Evolutionary conservation across 2,329 filamentous ascomycete genomes (phyloP).

Genomic region (Paramyrothecium sp.): DNA sequence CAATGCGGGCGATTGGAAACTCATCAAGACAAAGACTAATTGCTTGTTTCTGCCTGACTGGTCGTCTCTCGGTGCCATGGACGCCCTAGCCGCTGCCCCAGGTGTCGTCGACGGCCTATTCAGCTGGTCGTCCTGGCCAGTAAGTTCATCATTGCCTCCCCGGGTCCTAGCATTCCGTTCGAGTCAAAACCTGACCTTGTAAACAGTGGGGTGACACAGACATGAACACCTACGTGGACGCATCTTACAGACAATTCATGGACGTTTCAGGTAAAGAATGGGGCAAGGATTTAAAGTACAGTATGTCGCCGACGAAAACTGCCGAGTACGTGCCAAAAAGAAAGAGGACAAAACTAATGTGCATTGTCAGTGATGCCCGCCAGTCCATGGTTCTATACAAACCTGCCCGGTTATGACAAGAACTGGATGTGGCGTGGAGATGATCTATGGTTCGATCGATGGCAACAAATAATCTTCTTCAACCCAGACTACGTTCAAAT

Average conservation of each 20-base stretch:
- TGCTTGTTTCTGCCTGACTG: conserved; percentile 4
- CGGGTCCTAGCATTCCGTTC: too few species aligned
- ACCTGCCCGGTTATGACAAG: neutral
- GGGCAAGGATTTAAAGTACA: neutral
- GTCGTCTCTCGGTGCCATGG: conserved; percentile 6
- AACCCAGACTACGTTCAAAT: neutral
- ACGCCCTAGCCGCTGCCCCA: neutral
- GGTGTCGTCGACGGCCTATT: conserved; percentile 6
- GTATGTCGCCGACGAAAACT: neutral
- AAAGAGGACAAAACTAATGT: too few species aligned
- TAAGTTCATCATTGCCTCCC: neutral
- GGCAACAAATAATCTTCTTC: neutral
- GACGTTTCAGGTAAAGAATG: neutral
- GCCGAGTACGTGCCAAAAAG: too few species aligned
- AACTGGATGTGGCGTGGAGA: neutral
- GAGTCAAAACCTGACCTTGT: neutral
- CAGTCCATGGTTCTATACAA: neutral
- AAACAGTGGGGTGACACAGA: conserved; percentile 2
- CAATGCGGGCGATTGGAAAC: conserved; percentile 3
- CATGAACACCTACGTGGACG: conserved; percentile 7
- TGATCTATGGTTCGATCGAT: neutral
- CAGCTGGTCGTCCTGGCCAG: conserved; percentile 7
- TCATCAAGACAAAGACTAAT: conserved; percentile 3
- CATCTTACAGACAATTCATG: conserved; percentile 1
- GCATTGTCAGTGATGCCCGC: neutral